Base-by-base conservation (phyloP, 345 rosid species). In the Combretum micranthum region DNA sequence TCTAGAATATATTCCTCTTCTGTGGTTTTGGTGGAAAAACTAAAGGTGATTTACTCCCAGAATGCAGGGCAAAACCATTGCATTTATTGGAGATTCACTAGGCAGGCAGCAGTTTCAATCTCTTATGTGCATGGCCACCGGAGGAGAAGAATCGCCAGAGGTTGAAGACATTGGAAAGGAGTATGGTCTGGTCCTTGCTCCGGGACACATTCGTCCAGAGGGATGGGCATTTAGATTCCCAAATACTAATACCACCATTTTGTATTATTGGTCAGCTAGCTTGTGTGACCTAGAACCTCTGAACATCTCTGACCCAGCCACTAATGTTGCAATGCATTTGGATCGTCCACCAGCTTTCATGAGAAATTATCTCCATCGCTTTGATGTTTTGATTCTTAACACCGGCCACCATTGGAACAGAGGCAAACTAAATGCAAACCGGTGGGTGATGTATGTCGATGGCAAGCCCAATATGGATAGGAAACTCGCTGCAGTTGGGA, bases 341-440 rank as follows among this genome's bases (percentile, higher is more conserved):
- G 92, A 87, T 76, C 77, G 76, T 20, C 89, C 96, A 44, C 85
- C 89, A 45, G 81, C 74, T 17, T 82, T 87, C 78, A 67, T 87
- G 79, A 77, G 76, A 56, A 71, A 52, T 52, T 74, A 50, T 57
- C 78, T 87, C 57, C 72, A 69, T 62, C 69, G 56, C 16, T 80
- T 87, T 17, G 83, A 84, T 44, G 78, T 82, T 23, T 59, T 87
- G 55, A 79, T 87, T 60, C 83, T 87, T 15, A 84, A 87, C 72
- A 82, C 96, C 0, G 96, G 89, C 17, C 95, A 87, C 64, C 91
- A 87, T n/a, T 84, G 96, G 96, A 87, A 84, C 75, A 64, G 75
- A 73, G 89, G 89, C 4, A 87, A 87, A 64, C 66, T 87, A n/a
- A 70, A 62, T 55, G 82, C 72, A 21, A 87, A 87, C 60, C 84